Percentiles rank a stretch among this genome's conserved stretches.
Evolutionary conservation across 805 yeast genomes (phyloP).

Genomic region (Spathaspora sp.): DNA sequence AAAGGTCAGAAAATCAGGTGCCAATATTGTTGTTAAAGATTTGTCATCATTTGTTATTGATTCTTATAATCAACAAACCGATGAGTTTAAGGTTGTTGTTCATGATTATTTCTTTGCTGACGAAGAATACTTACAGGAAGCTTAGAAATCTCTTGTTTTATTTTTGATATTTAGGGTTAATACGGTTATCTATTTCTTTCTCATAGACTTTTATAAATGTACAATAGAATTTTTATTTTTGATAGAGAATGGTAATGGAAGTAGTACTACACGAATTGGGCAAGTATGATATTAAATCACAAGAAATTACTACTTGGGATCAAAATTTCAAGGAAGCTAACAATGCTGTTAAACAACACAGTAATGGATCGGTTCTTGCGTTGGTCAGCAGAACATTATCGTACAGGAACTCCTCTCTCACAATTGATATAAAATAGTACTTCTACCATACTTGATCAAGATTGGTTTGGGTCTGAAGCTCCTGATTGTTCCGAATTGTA

Average conservation of each 20-base stretch:
- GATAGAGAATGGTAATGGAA: background rate
- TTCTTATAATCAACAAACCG: conserved; percentile 44
- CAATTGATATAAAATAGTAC: no score
- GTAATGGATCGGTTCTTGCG: no score
- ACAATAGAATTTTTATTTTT: background rate
- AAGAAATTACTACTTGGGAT: no score
- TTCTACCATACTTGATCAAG: no score
- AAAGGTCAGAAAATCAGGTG: conserved; percentile 70
- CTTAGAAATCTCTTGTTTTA: background rate
- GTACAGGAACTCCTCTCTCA: no score
- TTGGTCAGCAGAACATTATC: no score
- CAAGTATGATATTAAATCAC: no score
- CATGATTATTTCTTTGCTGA: conserved; percentile 38
- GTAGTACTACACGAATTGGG: background rate
- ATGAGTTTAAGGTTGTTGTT: conserved; percentile 40
- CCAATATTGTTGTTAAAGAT: conserved; percentile 77
- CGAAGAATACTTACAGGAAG: conserved; percentile 6
- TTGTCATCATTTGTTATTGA: conserved; percentile 59
- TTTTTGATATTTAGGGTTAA: background rate
- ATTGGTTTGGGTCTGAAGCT: no score
- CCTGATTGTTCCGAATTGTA: no score
- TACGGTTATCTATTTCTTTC: background rate
- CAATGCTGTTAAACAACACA: no score
- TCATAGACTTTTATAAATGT: background rate
- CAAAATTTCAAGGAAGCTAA: no score